Conservation (phyloP, 495 filamentous ascomycete species). For the Daldinia childiae region DNA sequence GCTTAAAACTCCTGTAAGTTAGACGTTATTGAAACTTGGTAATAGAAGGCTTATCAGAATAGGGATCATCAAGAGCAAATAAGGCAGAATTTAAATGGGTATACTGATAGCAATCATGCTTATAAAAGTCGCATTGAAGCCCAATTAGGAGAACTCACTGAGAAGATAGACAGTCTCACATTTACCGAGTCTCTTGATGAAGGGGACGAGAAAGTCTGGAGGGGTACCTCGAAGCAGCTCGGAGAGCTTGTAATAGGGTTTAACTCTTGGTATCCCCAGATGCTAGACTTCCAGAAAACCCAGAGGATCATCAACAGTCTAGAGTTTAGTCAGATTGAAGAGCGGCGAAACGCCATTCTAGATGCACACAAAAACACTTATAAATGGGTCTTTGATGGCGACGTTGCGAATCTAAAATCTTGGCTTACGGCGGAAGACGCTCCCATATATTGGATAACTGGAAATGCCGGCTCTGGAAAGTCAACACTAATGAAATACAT, state of each 20-base stretch:
- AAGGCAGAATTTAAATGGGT: neutral
- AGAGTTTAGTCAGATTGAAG: constrained; percentile 1
- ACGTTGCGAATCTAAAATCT: neutral
- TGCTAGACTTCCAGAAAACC: neutral
- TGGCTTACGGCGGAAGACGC: neutral
- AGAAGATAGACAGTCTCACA: neutral
- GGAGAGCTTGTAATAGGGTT: neutral
- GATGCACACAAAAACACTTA: neutral
- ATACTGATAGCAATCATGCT: neutral
- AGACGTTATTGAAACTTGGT: neutral
- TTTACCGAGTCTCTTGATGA: neutral
- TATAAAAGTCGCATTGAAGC: neutral
- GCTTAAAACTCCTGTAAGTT: constrained; percentile 1
- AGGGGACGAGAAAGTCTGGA: neutral
- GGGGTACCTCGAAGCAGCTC: neutral
- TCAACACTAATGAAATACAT: constrained; percentile 14
- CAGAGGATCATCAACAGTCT: constrained; percentile 67
- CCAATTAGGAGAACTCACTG: neutral
- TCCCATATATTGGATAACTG: constrained; percentile 9
- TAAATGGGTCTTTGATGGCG: constrained; percentile 11
- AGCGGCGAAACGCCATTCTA: neutral
- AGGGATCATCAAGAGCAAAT: neutral
- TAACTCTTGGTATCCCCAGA: neutral
- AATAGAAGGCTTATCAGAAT: neutral
- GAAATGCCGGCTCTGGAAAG: constrained; percentile 12